These are phyloP conservation scores for Camellia sinensis DNA, from an alignment of 148 eudicot species.

Conservation along the genomic window DNA sequence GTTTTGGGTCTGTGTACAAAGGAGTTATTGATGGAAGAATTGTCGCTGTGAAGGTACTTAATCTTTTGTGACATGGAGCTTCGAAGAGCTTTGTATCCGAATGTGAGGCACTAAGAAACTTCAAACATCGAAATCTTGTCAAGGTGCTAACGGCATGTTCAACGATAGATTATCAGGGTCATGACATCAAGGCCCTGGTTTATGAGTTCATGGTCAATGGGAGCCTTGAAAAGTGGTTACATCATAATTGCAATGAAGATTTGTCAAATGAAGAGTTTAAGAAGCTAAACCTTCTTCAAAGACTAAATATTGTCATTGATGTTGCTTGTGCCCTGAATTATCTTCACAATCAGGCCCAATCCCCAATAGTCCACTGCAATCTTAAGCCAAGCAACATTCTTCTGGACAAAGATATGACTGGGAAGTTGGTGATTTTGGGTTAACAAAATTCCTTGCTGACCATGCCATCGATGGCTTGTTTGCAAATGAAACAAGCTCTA, in stretches of 20 bases:
- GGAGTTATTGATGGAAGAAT: not conserved
- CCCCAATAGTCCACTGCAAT: not conserved
- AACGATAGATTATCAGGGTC: not conserved
- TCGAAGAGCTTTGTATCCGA: not conserved
- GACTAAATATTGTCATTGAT: not conserved
- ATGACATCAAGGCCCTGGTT: not conserved
- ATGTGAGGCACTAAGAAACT: not conserved
- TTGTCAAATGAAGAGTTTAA: no score
- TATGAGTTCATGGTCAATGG: not conserved
- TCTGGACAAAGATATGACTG: no score
- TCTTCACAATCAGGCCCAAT: not conserved
- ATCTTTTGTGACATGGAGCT: not conserved
- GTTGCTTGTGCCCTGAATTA: not conserved
- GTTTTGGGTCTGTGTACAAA: not conserved
- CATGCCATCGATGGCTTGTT: not conserved
- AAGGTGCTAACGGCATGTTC: not conserved
- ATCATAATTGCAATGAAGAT: no score
- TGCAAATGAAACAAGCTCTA: no score
- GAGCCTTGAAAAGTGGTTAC: not conserved
- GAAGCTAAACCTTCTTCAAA: not conserved
- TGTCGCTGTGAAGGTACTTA: not conserved
- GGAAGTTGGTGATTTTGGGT: not conserved
- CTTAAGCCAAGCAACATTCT: no score
- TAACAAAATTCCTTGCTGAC: not conserved
- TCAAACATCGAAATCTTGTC: not conserved